A percentile compares a stretch with the other conserved stretches of the same genome.
These are phyloP conservation scores for Curvularia sp. DNA, from an alignment of 2,329 filamentous ascomycete species.

Conservation along the genomic window DNA sequence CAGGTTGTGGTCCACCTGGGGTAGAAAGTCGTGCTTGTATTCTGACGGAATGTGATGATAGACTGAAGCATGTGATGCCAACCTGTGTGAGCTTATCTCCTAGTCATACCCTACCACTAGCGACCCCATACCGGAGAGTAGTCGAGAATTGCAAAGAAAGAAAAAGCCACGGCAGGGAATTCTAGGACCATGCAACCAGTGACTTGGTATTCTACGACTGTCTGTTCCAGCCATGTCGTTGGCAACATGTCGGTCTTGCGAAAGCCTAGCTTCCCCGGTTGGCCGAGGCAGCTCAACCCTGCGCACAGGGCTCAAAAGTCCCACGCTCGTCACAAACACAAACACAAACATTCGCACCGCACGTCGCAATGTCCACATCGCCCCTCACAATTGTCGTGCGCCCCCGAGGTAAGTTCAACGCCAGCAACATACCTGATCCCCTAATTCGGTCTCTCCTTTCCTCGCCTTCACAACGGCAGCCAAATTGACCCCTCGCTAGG, in stretches of 20 bases:
- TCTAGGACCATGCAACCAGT: too few species aligned
- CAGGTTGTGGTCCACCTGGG: constrained; percentile 67
- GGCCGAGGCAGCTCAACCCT: constrained; percentile 20
- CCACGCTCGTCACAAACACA: constrained; percentile 17
- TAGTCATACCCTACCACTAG: not conserved
- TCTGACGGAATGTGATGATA: not conserved
- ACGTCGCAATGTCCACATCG: constrained; percentile 52
- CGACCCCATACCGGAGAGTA: too few species aligned
- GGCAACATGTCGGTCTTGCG: not conserved
- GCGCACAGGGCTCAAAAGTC: constrained; percentile 18
- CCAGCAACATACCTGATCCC: not conserved
- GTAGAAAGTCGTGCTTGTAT: constrained; percentile 5
- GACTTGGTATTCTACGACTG: too few species aligned
- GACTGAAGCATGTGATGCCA: not conserved
- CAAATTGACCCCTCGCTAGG: constrained; percentile 52
- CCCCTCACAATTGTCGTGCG: constrained; percentile 55
- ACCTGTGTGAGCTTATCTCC: not conserved
- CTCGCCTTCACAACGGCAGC: constrained; percentile 1
- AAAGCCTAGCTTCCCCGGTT: constrained; percentile 12
- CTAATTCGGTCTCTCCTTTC: not conserved
- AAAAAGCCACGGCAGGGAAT: too few species aligned
- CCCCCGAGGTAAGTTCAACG: constrained; percentile 52
- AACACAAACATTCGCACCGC: constrained; percentile 14
- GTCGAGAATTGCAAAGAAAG: too few species aligned
- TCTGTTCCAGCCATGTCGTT: too few species aligned